phyloP scores from a whole-genome alignment of 2,329 filamentous ascomycete genomes.

The Fusarium palustre region DNA sequence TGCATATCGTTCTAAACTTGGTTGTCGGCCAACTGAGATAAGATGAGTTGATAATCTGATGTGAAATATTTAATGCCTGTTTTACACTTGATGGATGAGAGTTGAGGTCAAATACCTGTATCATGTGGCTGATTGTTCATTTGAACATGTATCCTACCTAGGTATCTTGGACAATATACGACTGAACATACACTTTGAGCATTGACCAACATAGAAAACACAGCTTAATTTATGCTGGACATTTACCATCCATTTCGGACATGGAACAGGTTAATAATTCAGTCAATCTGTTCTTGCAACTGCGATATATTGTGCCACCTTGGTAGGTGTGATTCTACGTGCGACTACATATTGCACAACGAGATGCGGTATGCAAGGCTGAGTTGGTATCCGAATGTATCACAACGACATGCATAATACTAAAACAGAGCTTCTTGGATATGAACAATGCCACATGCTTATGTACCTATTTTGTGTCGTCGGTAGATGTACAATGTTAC shows the following conservation, averaged over 20 bases:
- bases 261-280: neutral
- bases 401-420: neutral
- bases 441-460: neutral
- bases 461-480: neutral
- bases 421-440: neutral
- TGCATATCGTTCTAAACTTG: neutral
- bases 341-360: neutral
- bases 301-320: neutral
- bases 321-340: neutral
- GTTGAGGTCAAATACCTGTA: neutral
- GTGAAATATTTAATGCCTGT: neutral
- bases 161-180: neutral
- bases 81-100: neutral
- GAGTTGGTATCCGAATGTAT: constrained; percentile 11
- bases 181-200: neutral
- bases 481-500: neutral
- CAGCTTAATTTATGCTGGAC: neutral
- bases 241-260: neutral
- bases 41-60: neutral
- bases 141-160: neutral
- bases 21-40: neutral
- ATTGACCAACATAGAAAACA: neutral
- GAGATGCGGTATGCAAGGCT: constrained; percentile 1
- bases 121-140: neutral
- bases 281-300: neutral